phyloP scores from a whole-genome alignment of 345 rosid species.

The Syzygium grande region DNA sequence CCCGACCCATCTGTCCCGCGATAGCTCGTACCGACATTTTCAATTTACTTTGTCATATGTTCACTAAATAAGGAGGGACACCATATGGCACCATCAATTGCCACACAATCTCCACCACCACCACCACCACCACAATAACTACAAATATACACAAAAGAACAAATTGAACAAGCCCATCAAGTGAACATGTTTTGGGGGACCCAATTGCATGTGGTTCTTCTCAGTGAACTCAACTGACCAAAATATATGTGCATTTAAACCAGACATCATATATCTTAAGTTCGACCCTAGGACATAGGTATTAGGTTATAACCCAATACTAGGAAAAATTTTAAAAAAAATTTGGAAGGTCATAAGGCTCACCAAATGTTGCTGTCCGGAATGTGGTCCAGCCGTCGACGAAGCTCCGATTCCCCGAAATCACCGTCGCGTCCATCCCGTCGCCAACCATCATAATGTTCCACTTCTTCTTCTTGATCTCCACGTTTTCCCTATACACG shows the following conservation, averaged over 20 bases:
- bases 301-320: background rate
- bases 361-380: conserved; percentile 88
- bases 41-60: background rate
- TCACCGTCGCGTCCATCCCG: conserved; percentile 52
- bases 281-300: background rate
- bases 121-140: background rate
- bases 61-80: background rate
- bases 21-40: background rate
- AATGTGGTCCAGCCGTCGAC: conserved; percentile 87
- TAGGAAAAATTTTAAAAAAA: background rate
- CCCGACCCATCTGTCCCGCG: background rate
- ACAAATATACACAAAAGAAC: background rate
- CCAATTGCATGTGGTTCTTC: background rate
- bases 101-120: background rate
- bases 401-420: conserved; percentile 52
- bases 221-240: background rate
- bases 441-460: conserved; percentile 78
- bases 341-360: background rate
- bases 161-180: background rate
- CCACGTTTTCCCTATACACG: conserved; percentile 65
- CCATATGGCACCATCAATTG: background rate
- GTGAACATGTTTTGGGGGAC: background rate
- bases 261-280: background rate
- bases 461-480: conserved; percentile 76
- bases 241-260: background rate